Conservation (phyloP, 495 filamentous ascomycete species). For the Penicillium roqueforti region DNA sequence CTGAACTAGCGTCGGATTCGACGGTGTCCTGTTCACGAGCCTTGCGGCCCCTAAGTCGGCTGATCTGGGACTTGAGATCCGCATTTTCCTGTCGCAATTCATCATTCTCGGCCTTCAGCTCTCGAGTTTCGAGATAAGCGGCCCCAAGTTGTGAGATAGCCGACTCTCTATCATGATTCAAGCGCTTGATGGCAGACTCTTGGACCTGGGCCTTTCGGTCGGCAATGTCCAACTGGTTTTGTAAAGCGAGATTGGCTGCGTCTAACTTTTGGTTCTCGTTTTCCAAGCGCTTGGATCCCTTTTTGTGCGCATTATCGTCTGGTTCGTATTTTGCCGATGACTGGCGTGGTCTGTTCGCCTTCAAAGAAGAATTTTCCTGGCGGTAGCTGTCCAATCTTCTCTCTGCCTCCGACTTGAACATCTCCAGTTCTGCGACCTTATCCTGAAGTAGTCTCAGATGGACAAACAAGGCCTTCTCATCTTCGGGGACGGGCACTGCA, state of each 20-base stretch:
- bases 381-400: constrained; percentile 52
- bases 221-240: constrained; percentile 54
- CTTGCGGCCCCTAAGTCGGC: constrained; percentile 18
- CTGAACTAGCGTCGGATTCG: constrained; percentile 29
- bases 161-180: constrained; percentile 62
- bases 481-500: constrained; percentile 60
- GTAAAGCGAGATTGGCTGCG: constrained; percentile 51
- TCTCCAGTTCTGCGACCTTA: constrained; percentile 59
- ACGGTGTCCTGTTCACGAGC: constrained; percentile 30
- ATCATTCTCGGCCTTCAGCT: constrained; percentile 57
- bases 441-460: constrained; percentile 64
- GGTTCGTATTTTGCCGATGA: constrained; percentile 42
- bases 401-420: constrained; percentile 54
- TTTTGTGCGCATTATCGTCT: constrained; percentile 36
- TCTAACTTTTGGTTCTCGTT: constrained; percentile 58
- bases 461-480: constrained; percentile 66
- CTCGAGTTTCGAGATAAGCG: constrained; percentile 59
- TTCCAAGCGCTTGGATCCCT: constrained; percentile 33
- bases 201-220: constrained; percentile 55
- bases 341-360: constrained; percentile 41
- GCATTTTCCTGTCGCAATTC: constrained; percentile 46
- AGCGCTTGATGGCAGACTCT: constrained; percentile 55
- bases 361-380: constrained; percentile 53
- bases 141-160: constrained; percentile 60
- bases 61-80: constrained; percentile 42